Conservation (phyloP, 1,139 yeast species). For the Hyphopichia wangnamkhiaoensis region DNA sequence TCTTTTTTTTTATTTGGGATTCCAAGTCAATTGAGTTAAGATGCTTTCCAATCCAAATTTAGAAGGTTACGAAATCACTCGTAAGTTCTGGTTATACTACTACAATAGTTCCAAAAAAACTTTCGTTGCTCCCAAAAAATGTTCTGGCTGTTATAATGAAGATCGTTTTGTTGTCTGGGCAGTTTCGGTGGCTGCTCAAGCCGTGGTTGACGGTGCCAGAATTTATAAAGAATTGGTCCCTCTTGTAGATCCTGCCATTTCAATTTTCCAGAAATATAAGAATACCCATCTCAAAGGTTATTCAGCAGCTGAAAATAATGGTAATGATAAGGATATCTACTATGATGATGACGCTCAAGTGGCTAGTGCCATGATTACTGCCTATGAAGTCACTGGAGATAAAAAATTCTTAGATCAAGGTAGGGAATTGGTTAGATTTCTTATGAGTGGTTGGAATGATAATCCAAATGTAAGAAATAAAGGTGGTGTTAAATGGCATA, state of each 20-base stretch:
- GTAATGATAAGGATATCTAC: slow-evolving; percentile 63
- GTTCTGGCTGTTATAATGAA: slow-evolving; percentile 55
- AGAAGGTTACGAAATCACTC: slow-evolving; percentile 52
- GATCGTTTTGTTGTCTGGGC: slow-evolving; percentile 68
- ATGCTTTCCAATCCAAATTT: slow-evolving; percentile 41
- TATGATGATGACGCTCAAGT: slow-evolving; percentile 80
- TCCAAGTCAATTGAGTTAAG: too few relatives aligned
- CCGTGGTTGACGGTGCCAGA: slow-evolving; percentile 62
- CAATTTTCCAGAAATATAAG: slow-evolving; percentile 54
- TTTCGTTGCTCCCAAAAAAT: slow-evolving; percentile 43
- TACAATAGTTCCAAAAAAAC: slow-evolving; percentile 46
- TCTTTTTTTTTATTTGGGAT: too few relatives aligned
- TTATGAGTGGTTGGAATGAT: slow-evolving; percentile 68
- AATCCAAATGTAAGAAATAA: slow-evolving; percentile 40
- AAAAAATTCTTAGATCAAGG: slow-evolving; percentile 55
- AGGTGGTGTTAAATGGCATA: slow-evolving; percentile 73
- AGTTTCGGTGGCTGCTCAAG: slow-evolving; percentile 63
- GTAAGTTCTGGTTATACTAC: slow-evolving; percentile 47
- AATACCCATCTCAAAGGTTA: slow-evolving; percentile 52
- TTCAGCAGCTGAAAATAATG: slow-evolving; percentile 59
- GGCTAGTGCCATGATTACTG: slow-evolving; percentile 64
- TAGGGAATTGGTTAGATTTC: slow-evolving; percentile 57
- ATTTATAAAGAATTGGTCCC: slow-evolving; percentile 58
- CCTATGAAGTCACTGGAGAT: slow-evolving; percentile 68
- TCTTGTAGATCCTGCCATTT: slow-evolving; percentile 54